Evolutionary conservation across 257 asterid genomes (phyloP), one percentile per base, ranked within the genome.

Genomic region (Nicotiana tomentosiformis): DNA sequence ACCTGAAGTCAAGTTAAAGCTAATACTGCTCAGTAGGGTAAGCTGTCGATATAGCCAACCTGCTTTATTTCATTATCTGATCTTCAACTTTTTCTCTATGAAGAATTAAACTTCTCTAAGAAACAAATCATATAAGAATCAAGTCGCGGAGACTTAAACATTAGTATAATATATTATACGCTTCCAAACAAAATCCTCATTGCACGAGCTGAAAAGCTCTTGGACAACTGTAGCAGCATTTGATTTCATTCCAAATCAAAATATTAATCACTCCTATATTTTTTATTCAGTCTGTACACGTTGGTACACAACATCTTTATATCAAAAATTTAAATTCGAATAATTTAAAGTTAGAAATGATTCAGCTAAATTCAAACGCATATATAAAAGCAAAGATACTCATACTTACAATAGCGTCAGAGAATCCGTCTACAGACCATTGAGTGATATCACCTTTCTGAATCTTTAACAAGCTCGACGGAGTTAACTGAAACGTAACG

Each of bases 351-450:
- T 1, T 35, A 68, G 55, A 37, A 68, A 68, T 37, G 5, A 68
- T 68, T 68, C 77, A 68, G 32, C 55, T 9, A 35, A 68, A 37
- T 32, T 66, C 65, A 58, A 18, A 18, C 5, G 15, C 30, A n/a
- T 60, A 60, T 56, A 56, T 15, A 55, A 65, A 66, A 78, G 80
- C 69, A 65, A 67, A 56, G 85, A 81, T 60, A 26, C 68, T 84
- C 90, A 89, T 72, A 26, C 82, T 89, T 92, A 94, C 98, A 79
- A 96, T 93, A 78, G 98, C 98, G 66, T 96, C 98, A 81, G 99
- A 90, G 77, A 97, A 91, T 83, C 98, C 95, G 65, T 96, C 96
- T 67, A 93, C 86, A 20, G 93, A 89, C 99, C 98, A 96, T 57
- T 61, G 87, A 53, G 99, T 94, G 84, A 96, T 93, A 86, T 94